Conservation (phyloP, 2,329 filamentous ascomycete species). For the Alternaria gansuensis region DNA sequence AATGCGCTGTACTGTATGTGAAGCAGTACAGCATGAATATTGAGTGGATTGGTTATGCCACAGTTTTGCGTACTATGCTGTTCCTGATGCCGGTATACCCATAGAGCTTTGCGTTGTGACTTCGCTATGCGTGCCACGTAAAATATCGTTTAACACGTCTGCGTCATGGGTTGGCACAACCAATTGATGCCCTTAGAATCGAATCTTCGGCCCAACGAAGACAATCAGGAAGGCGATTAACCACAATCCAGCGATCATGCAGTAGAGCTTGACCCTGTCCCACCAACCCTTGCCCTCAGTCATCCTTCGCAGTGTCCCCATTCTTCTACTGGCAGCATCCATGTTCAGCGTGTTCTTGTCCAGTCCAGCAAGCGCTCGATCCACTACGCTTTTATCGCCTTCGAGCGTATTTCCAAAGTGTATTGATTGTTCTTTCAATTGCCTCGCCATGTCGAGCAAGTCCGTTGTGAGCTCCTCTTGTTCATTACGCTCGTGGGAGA, state of each 20-base stretch:
- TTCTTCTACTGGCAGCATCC: slow-evolving; percentile 76
- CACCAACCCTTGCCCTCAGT: slow-evolving; percentile 89
- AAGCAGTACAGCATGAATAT: background rate
- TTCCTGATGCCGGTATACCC: slow-evolving; percentile 1
- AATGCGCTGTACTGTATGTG: slow-evolving; percentile 11
- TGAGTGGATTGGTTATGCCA: slow-evolving; percentile 4
- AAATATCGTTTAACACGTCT: background rate
- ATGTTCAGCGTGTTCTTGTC: slow-evolving; percentile 79
- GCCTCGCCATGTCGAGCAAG: slow-evolving; percentile 79
- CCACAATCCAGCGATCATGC: slow-evolving; percentile 83
- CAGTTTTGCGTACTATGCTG: slow-evolving; percentile 11
- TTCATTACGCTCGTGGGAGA: slow-evolving; percentile 79
- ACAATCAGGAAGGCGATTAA: slow-evolving; percentile 80
- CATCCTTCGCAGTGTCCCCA: slow-evolving; percentile 80
- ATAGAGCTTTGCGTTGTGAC: slow-evolving; percentile 6
- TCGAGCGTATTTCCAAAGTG: slow-evolving; percentile 77
- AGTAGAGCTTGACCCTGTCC: slow-evolving; percentile 84
- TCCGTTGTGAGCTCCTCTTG: slow-evolving; percentile 84
- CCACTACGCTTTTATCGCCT: slow-evolving; percentile 75
- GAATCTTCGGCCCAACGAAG: slow-evolving; percentile 85
- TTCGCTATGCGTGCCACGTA: slow-evolving; percentile 1
- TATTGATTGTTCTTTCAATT: slow-evolving; percentile 78
- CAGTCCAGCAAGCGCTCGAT: slow-evolving; percentile 75
- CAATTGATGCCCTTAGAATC: slow-evolving; percentile 66
- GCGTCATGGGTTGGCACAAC: background rate